Percentiles rank a stretch among this genome's conserved stretches.
Evolutionary conservation across 1,139 yeast genomes (phyloP).

Genomic region (Kodamaea anthophila): DNA sequence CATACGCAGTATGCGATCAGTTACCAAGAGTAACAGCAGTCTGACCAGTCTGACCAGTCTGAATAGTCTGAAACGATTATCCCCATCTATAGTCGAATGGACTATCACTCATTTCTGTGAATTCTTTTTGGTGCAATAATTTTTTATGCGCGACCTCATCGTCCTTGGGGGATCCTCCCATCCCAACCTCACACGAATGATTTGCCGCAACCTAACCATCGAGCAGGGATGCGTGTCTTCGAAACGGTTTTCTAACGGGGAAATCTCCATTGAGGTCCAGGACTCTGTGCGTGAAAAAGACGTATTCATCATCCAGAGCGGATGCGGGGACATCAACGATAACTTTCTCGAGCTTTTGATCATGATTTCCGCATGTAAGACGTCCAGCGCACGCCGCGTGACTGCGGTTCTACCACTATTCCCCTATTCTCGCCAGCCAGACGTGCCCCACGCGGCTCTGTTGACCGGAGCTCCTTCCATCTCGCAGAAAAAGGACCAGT

Average conservation of each 20-base stretch:
- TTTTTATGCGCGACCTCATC: constrained; percentile 68
- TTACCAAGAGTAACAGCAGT: no score
- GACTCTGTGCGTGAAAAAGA: constrained; percentile 92
- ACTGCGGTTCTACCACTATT: constrained; percentile 93
- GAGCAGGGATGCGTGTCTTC: constrained; percentile 54
- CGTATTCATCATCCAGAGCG: constrained; percentile 76
- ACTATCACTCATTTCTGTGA: no score
- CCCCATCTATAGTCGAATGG: no score
- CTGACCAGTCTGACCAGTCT: no score
- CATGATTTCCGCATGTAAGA: constrained; percentile 89
- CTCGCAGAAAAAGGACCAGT: constrained; percentile 36
- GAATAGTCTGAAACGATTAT: no score
- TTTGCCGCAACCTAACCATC: constrained; percentile 58
- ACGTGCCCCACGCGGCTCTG: constrained; percentile 83
- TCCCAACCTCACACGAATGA: constrained; percentile 54
- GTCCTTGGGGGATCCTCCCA: constrained; percentile 75
- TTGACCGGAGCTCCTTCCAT: constrained; percentile 41
- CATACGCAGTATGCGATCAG: no score
- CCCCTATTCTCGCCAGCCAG: constrained; percentile 96
- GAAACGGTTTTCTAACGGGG: constrained; percentile 73
- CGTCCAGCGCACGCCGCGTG: constrained; percentile 88
- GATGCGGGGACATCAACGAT: constrained; percentile 90
- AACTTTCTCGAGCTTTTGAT: constrained; percentile 82
- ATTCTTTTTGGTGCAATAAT: no score
- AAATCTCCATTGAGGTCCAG: constrained; percentile 75